These are phyloP conservation scores for Cryptococcus amylolentus DNA, from an alignment of 1,284 basidiomycete species.

Conservation along the genomic window DNA sequence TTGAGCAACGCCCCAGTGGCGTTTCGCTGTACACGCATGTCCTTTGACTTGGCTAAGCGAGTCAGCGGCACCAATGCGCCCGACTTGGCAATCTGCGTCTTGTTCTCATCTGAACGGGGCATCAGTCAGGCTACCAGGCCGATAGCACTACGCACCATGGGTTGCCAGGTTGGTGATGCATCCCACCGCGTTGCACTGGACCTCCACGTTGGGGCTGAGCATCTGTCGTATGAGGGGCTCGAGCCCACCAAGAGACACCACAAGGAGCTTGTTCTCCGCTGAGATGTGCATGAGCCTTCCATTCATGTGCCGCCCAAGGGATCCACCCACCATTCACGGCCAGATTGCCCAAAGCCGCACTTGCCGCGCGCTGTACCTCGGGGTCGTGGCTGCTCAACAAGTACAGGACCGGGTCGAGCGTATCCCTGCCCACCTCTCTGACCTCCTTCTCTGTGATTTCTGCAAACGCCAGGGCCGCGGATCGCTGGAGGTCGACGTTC, in stretches of 20 bases:
- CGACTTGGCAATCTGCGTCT: constrained; percentile 99
- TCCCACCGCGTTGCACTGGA: constrained; percentile 99
- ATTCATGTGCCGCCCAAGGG: not conserved
- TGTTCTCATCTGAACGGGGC: constrained; percentile 77
- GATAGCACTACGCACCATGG: constrained; percentile 62
- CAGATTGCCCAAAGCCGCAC: constrained; percentile 96
- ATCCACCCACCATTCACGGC: constrained; percentile 86
- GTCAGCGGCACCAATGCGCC: constrained; percentile 96
- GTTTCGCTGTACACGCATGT: constrained; percentile 98
- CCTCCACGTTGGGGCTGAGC: constrained; percentile 98
- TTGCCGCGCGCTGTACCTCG: constrained; percentile 96
- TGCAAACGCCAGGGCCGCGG: constrained; percentile 95
- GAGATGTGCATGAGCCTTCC: constrained; percentile 4
- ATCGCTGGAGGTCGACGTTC: constrained; percentile 98
- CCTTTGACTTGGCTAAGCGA: constrained; percentile 92
- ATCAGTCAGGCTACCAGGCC: constrained; percentile 6
- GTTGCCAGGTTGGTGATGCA: constrained; percentile 99
- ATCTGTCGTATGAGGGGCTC: constrained; percentile 98
- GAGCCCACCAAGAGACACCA: constrained; percentile 95
- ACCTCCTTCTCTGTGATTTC: constrained; percentile 99
- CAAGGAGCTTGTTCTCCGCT: constrained; percentile 99
- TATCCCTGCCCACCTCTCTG: constrained; percentile 91
- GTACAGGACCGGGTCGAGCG: constrained; percentile 96
- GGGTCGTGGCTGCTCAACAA: constrained; percentile 96
- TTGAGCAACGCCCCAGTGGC: constrained; percentile 97